Evolutionary conservation across 2,329 filamentous ascomycete genomes (phyloP), one percentile per base, ranked within the genome.

Genomic region (Thermoascus crustaceus): DNA sequence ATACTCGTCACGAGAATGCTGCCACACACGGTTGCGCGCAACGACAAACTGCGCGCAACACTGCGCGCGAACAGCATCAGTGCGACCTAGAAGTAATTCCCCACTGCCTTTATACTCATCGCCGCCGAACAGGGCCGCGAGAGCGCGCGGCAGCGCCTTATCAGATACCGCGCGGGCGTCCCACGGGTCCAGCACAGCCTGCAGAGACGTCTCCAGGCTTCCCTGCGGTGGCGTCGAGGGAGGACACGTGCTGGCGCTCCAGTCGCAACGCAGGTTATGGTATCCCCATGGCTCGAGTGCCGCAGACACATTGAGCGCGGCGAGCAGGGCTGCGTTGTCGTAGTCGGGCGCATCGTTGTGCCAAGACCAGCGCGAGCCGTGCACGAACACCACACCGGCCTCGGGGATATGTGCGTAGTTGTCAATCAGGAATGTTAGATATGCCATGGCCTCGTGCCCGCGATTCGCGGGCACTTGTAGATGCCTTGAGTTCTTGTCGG

Each of bases 1-100:
- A 45, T 75, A 74, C 43, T 74, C 68, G 7, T 67, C 66, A 1
- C 61, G 57, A 0, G 62, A 60, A 50, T 73, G 69, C 39, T 66
- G 63, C 52, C 61, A 66, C 11, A 75, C 63, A 11, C 62, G 58
- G 8, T 68, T 60, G 4, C 67, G 54, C 3, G 66, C 60, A 14
- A 75, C 71, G 8, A 67, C 69, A 48, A 75, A 76, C 42, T 75
- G 73, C 7, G 72, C 72, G 54, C 72, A 76, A 48, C 73, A 76
- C 50, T 72, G 64, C 27, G 64, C 56, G 37, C 66, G 48, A 42
- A 71, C 22, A 38, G 66, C 48, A 62, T 69, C 49, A 53, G 58
- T 50, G 44, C 64, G 43, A 46, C 63, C 61, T 37, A 69, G 46
- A 55, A 52, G 33, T 47, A 44, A 19, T 32, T 21, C 9, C 30